Conservation (phyloP, 2,329 filamentous ascomycete genomes). For the Diaporthe citriasiana region DNA sequence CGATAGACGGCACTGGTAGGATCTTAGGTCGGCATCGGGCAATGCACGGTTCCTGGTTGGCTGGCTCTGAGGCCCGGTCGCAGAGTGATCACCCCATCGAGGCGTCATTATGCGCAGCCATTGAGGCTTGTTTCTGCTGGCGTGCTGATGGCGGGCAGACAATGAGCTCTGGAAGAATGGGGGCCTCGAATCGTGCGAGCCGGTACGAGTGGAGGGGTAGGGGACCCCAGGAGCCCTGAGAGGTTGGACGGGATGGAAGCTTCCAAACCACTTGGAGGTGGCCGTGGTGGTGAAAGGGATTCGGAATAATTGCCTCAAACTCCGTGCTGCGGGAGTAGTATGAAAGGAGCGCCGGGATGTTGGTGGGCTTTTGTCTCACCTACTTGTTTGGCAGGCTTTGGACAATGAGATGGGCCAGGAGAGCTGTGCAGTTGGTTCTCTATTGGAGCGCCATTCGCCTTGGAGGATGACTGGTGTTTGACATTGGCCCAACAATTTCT, state of each 20-base stretch:
- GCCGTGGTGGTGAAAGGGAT: background rate
- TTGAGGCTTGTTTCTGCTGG: conserved; percentile 24
- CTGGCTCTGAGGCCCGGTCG: conserved; percentile 9
- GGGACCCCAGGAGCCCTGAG: background rate
- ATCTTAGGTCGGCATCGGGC: conserved; percentile 20
- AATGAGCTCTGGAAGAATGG: conserved; percentile 6
- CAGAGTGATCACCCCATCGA: conserved; percentile 27
- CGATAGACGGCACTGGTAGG: conserved; percentile 6
- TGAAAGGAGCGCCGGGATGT: background rate
- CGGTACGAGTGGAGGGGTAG: background rate
- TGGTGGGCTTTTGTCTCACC: background rate
- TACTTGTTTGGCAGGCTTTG: background rate
- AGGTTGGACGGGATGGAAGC: conserved; percentile 8
- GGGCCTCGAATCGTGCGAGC: conserved; percentile 16
- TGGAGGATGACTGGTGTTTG: background rate
- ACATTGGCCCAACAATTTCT: background rate
- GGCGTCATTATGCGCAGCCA: conserved; percentile 32
- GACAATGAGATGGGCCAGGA: background rate
- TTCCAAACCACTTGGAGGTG: background rate
- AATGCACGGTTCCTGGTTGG: conserved; percentile 26
- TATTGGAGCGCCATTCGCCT: conserved; percentile 23
- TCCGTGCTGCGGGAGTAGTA: background rate
- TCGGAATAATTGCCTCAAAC: conserved; percentile 12
- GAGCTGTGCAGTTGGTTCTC: conserved; percentile 3
- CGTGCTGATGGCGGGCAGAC: conserved; percentile 26